Evolutionary conservation across 2,329 filamentous ascomycete genomes (phyloP), one percentile per base, ranked within the genome.

Genomic region (Fusarium irregulare): DNA sequence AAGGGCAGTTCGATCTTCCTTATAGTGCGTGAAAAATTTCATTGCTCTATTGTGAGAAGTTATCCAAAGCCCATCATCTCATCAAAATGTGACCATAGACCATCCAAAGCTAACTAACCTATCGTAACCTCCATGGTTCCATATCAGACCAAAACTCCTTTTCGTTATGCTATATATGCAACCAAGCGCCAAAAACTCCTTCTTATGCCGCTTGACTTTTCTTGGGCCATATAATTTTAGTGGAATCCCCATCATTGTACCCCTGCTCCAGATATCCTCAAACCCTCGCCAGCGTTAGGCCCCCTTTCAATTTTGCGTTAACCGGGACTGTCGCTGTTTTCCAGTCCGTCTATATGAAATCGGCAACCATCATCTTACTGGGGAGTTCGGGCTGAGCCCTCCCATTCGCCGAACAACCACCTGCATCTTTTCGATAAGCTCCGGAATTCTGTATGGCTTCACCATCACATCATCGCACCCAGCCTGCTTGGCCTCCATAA

Each of bases 371-470:
- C 55, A 76, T 42, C 74, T 66, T 10, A 75, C 70, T n/a, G 74
- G 74, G 18, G 74, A 76, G 47, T 73, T 75, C 21, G 74, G 74
- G 45, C 74, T 76, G 18, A 76, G 70, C 27, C 73, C 75, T 46
- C 74, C 74, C 67, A 80, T 74, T 9, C 75, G 73, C 45, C 75
- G 71, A 34, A 84, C 80, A n/a, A 88, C 80, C 13, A 80, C 75
- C 70, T 84, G 82, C 79, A 91, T 89, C 80, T 86, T 89, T 60
- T 86, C 84, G 34, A 89, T 80, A 42, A 91, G 76, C 68, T 90
- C 88, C 7, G 84, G 83, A 73, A 90, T 89, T 34, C 86, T 83
- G 75, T 92, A 93, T 11, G 91, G 91, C 79, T 93, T 93, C n/a
- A 90, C 87, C 20, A 93, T 84, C 21, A 92, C 88, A 75, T 89